phyloP scores from a whole-genome alignment of 495 filamentous ascomycete genomes.

The Penicillium desertorum region DNA sequence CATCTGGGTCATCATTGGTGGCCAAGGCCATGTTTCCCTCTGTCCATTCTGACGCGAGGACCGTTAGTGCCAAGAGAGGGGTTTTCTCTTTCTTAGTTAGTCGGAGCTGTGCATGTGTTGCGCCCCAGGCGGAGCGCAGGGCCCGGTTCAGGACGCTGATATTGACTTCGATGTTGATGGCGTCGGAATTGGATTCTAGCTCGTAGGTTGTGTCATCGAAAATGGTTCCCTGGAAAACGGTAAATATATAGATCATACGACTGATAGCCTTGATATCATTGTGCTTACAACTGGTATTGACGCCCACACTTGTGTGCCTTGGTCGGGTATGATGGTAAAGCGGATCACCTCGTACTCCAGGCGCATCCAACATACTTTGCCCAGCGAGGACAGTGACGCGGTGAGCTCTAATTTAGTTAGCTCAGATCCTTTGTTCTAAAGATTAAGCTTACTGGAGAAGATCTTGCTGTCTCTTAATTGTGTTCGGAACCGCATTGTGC shows the following conservation, averaged over 20 bases:
- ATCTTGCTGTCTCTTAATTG: constrained; percentile 77
- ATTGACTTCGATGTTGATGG: constrained; percentile 94
- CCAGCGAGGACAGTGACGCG: constrained; percentile 79
- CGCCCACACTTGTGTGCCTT: constrained; percentile 94
- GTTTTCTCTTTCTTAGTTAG: constrained; percentile 88
- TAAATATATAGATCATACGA: neutral
- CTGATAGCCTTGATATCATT: neutral
- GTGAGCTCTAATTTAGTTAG: constrained; percentile 63
- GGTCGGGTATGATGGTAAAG: constrained; percentile 92
- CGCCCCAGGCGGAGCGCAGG: constrained; percentile 76
- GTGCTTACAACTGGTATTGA: constrained; percentile 57
- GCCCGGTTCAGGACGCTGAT: constrained; percentile 77
- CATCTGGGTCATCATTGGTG: constrained; percentile 37
- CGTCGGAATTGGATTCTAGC: constrained; percentile 74
- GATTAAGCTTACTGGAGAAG: constrained; percentile 67
- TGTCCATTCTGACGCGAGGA: constrained; percentile 58
- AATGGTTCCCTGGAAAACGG: constrained; percentile 63
- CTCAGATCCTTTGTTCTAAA: neutral
- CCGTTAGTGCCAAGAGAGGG: constrained; percentile 81
- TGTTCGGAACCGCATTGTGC: constrained; percentile 74
- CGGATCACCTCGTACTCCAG: constrained; percentile 81
- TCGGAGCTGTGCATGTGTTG: constrained; percentile 75
- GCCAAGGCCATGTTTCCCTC: constrained; percentile 48
- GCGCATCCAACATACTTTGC: constrained; percentile 91
- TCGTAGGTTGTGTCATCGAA: constrained; percentile 75